Evolutionary conservation across 768 basidiomycete genomes (phyloP), one percentile per base, ranked within the genome.

Genomic region (Tylopilus sp.): DNA sequence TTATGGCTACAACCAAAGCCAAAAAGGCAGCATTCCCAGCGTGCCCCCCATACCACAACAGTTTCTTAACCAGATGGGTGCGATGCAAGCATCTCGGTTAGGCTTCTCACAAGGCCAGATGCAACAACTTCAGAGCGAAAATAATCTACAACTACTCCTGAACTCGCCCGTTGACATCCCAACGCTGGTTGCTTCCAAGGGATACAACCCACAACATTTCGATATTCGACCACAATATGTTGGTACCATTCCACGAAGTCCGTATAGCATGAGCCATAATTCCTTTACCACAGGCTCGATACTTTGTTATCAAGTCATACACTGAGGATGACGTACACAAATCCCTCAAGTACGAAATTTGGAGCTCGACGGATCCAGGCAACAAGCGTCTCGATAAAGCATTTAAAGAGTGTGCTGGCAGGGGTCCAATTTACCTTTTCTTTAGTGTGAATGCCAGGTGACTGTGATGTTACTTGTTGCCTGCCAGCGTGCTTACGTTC

Each of bases 301-400:
- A 79, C 73, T 98, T 98, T 64, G 95, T 98, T 28, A 98, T 99
- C 78, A 99, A 99, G 69, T 95, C 92, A 0, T 99, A 95, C 71
- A 98, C 97, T 1, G 95, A 98, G 69, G 97, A 98, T 63, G 95
- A 99, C 64, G 95, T 99, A 1, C 95, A 98, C 73, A 99, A 99
- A 69, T 95, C 91, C 15, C 79, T 97, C 62, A 95, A 95, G 63
- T 95, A 95, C 59, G 94, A 95, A 69, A 97, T 98, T 44, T 97
- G 95, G 95, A 92, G 91, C 54, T 95, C 93, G 9, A 97, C 95
- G 0, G 92, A 94, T 65, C 89, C 93, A 1, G 97, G 97, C 2
- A 99, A 99, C 66, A 97, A 98, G 73, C 79, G 97, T 31, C 82
- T 99, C 15, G 95, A 99, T 68, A 91, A 92, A 67, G 97, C 95